A percentile compares a stretch with the other conserved stretches of the same genome.
These are phyloP conservation scores for Stachybotrys chlorohalonatus DNA, from an alignment of 2,329 filamentous ascomycete species.

Conservation along the genomic window DNA sequence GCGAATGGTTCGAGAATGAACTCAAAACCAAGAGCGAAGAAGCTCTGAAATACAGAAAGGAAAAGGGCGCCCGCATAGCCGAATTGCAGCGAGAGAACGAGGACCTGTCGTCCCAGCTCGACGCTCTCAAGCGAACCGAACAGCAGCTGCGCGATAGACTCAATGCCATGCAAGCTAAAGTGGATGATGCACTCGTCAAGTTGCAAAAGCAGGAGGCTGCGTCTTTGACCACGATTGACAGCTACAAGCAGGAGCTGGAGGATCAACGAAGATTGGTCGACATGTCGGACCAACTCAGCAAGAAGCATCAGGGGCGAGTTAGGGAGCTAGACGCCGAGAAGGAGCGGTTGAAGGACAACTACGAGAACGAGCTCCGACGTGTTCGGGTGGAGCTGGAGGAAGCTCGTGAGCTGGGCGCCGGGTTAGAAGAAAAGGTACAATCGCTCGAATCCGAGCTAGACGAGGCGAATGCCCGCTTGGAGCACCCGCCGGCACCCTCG, in stretches of 20 bases:
- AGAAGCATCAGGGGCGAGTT: conserved; percentile 61
- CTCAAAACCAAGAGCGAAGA: conserved; percentile 85
- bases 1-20: conserved; percentile 88
- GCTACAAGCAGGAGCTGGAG: conserved; percentile 79
- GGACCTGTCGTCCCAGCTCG: conserved; percentile 68
- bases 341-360: conserved; percentile 51
- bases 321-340: conserved; percentile 61
- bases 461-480: conserved; percentile 38
- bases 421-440: conserved; percentile 38
- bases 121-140: conserved; percentile 71
- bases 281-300: conserved; percentile 66
- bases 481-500: conserved; percentile 35
- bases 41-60: conserved; percentile 82
- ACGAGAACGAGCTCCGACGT: conserved; percentile 49
- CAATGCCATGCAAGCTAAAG: conserved; percentile 76
- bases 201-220: conserved; percentile 82
- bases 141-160: conserved; percentile 71
- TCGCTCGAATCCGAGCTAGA: conserved; percentile 46
- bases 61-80: conserved; percentile 83
- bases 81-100: conserved; percentile 85
- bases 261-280: conserved; percentile 73
- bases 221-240: conserved; percentile 72
- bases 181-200: conserved; percentile 72
- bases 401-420: conserved; percentile 35
- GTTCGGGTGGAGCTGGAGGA: conserved; percentile 49